These are phyloP conservation scores for Metschnikowia picachoensis DNA, from an alignment of 805 yeast species.

Conservation along the genomic window DNA sequence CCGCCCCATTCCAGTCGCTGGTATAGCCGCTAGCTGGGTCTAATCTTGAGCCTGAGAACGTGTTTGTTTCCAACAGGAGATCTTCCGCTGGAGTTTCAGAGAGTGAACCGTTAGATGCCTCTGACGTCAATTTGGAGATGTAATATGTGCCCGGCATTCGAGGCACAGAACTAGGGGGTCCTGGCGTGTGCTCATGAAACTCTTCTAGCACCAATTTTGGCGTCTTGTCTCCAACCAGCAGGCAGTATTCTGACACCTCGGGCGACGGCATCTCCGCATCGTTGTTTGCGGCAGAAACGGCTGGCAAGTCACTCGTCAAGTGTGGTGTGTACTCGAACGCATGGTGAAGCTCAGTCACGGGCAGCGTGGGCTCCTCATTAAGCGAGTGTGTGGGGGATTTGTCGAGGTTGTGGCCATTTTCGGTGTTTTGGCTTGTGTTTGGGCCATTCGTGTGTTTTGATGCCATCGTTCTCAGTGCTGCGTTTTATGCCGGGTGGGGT, in stretches of 20 bases:
- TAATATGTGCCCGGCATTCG: conserved; percentile 44
- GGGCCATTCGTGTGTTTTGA: neutral
- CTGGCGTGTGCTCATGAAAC: neutral
- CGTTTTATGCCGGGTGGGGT: no score
- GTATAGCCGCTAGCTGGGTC: no score
- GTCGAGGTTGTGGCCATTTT: neutral
- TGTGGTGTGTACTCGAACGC: conserved; percentile 7
- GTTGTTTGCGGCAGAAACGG: neutral
- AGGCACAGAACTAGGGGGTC: conserved; percentile 24
- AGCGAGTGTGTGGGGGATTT: neutral
- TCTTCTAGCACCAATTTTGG: neutral
- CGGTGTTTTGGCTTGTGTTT: neutral
- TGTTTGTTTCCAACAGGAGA: neutral
- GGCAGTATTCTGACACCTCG: neutral
- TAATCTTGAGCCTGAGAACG: no score
- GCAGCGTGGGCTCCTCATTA: conserved; percentile 7
- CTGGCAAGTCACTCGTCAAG: neutral
- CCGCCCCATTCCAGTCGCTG: no score
- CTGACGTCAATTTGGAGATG: conserved; percentile 42
- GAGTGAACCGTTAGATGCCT: neutral
- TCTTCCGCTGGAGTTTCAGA: neutral
- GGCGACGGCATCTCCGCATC: conserved; percentile 2
- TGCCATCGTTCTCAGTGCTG: neutral
- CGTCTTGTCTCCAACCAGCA: neutral
- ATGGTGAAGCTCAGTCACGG: conserved; percentile 9